These are phyloP conservation scores for Schizosaccharomyces osmophilus DNA, from an alignment of 805 yeast genomes.

Conservation along the genomic window DNA sequence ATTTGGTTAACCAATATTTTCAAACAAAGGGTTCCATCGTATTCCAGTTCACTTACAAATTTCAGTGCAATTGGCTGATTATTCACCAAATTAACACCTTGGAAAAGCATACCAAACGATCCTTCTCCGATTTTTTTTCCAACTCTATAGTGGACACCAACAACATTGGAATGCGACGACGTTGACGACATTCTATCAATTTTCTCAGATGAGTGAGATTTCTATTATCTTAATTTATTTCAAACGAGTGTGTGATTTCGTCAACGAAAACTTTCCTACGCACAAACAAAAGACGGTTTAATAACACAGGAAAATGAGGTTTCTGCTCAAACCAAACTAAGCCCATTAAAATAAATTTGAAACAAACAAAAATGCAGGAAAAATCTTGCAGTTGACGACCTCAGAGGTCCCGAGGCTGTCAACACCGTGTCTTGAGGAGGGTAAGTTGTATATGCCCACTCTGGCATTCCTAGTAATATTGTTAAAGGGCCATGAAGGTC, in stretches of 20 bases:
- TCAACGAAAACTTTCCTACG: background rate
- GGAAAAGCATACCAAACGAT: conserved; percentile 90
- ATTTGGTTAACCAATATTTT: background rate
- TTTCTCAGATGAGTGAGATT: background rate
- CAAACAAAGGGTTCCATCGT: no score
- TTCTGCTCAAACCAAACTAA: background rate
- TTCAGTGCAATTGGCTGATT: conserved; percentile 88
- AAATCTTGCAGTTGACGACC: background rate
- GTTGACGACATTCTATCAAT: background rate
- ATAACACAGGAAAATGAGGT: background rate
- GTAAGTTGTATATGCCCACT: background rate
- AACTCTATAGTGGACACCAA: conserved; percentile 86
- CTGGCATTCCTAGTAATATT: background rate
- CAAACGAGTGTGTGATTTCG: background rate
- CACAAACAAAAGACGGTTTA: background rate
- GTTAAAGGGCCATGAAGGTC: no score
- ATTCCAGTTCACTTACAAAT: conserved; percentile 23
- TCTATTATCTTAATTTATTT: background rate
- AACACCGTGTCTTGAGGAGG: background rate
- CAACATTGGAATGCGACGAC: conserved; percentile 31
- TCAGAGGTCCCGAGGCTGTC: background rate
- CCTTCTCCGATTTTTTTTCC: conserved; percentile 98
- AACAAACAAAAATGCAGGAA: no score
- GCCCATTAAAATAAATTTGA: background rate
- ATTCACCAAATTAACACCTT: conserved; percentile 78